Evolutionary conservation across 2,329 filamentous ascomycete species (phyloP), one percentile per base, ranked within the genome.

Genomic region (Penicillium polonicum): DNA sequence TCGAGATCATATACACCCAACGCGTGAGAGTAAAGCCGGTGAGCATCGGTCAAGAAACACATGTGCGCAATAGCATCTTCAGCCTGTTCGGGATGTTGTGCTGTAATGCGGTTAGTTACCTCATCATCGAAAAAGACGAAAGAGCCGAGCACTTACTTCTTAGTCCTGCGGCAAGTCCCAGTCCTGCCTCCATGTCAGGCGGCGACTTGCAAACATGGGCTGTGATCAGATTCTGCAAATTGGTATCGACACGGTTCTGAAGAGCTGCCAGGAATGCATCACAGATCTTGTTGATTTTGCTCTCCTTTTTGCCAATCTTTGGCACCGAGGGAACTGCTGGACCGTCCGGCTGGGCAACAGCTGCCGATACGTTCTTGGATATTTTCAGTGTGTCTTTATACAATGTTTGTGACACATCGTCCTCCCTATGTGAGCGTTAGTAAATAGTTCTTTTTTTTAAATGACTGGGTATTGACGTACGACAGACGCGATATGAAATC

Each of bases 41-140:
- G 95, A 45, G 95, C 89, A 74, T 99, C 94, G 0, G 92, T 91
- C 42, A 99, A 83, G 80, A 99, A 99, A 80, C 92, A 97, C 59
- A 99, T 97, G 70, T 99, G 94, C 71, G 97, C 92, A 23, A 97
- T 88, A 0, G 93, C 93, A 72, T 88, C 88, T 65, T 97, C 93
- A 0, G 91, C 91, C 64, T 92, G 82, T 52, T 86, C 83, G 42
- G 85, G 80, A 49, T 89, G 85, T 64, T 88, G 83, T 55, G 83
- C 82, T 77, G 48, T 41, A 45, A 50, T 23, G 4, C 17, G 36
- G 43, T 70, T 50, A 71, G 65, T 48, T 36, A 21, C 2, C 3
- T 7, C 1, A 25, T 15, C 2, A 36, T 36, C 13, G 5, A 15
- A 21, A 46, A 35, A 10, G 8, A 25, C 3, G 15, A 21, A 27